Conservation (phyloP, 2,329 filamentous ascomycete species). For the Diplodia corticola region DNA sequence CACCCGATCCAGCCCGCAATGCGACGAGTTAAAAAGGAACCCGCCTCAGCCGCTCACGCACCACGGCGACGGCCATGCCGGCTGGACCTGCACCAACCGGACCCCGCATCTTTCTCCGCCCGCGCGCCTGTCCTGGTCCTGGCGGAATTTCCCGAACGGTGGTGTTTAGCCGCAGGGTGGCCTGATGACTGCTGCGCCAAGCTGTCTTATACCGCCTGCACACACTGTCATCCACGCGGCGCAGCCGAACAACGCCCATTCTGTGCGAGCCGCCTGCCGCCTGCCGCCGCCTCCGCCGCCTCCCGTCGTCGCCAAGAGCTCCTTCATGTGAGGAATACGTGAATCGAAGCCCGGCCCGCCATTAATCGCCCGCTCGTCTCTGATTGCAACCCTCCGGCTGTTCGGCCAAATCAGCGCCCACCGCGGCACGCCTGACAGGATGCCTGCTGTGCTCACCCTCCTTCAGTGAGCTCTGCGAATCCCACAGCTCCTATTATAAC, state of each 20-base stretch:
- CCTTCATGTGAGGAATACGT: neutral
- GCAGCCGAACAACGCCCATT: neutral
- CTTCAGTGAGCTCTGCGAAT: neutral
- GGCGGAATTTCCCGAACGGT: neutral
- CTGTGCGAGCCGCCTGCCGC: no score
- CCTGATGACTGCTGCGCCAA: conserved; percentile 16
- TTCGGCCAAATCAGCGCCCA: conserved; percentile 8
- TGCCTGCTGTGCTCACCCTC: neutral
- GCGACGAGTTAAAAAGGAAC: neutral
- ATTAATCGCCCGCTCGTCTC: neutral
- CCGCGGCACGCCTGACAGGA: neutral
- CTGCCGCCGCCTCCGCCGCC: neutral
- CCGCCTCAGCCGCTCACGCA: neutral
- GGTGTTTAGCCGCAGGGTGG: conserved; percentile 9
- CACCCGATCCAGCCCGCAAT: neutral
- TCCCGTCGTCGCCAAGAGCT: conserved; percentile 1
- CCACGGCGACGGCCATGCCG: neutral
- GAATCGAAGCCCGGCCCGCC: neutral
- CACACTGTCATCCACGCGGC: neutral
- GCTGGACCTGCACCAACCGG: conserved; percentile 11
- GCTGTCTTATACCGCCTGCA: neutral
- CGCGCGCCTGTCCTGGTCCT: neutral
- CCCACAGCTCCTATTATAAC: neutral
- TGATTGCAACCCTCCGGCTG: neutral
- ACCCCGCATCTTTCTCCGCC: neutral